phyloP scores from a whole-genome alignment of 2,329 filamentous ascomycete genomes.

The Juglanconis sp. region DNA sequence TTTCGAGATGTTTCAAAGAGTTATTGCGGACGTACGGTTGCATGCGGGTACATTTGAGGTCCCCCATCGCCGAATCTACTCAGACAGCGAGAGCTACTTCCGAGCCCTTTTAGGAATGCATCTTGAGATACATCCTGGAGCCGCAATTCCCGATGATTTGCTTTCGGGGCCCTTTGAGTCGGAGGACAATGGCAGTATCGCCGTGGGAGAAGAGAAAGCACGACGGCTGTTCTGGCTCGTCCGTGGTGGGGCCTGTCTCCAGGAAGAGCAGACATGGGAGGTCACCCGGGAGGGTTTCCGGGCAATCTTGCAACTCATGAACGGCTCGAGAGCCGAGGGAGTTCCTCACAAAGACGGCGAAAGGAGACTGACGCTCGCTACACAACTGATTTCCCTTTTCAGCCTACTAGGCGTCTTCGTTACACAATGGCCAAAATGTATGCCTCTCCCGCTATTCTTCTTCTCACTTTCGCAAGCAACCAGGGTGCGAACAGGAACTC shows the following conservation, averaged over 20 bases:
- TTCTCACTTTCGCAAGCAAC: background rate
- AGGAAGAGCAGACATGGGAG: constrained; percentile 27
- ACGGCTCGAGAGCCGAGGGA: background rate
- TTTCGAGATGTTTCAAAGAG: background rate
- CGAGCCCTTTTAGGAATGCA: constrained; percentile 15
- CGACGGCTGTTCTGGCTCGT: constrained; percentile 29
- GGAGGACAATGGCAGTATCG: constrained; percentile 3
- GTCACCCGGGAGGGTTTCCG: constrained; percentile 17
- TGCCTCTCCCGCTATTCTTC: background rate
- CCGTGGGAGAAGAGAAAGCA: constrained; percentile 17
- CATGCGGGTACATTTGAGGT: background rate
- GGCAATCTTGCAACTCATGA: constrained; percentile 12
- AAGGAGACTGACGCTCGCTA: constrained; percentile 7
- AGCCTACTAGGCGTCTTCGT: constrained; percentile 11
- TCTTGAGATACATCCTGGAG: constrained; percentile 24
- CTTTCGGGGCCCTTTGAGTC: constrained; percentile 24
- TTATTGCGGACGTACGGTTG: background rate
- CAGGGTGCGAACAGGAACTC: background rate
- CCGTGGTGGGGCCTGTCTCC: constrained; percentile 22
- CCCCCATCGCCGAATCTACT: background rate
- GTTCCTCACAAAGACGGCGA: background rate
- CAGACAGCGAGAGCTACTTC: background rate
- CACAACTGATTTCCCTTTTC: constrained; percentile 8
- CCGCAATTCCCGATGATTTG: constrained; percentile 25
- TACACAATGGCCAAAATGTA: constrained; percentile 14